These are phyloP conservation scores for Syncephalastrum racemosum DNA, from an alignment of 371 early-diverging fungal species.

Conservation along the genomic window DNA sequence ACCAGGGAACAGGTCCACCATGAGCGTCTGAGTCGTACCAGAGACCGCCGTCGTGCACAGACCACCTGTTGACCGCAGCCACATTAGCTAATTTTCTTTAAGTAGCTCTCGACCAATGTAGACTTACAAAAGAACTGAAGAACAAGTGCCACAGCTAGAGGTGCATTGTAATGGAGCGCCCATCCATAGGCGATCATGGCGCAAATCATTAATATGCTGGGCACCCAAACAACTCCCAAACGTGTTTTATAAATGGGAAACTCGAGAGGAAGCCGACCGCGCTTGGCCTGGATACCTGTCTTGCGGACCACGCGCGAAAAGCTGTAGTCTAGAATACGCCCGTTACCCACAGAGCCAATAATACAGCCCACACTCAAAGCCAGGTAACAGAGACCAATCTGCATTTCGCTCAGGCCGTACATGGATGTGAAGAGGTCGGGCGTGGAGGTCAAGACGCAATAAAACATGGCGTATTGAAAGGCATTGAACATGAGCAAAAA, in stretches of 20 bases:
- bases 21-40: constrained; percentile 22
- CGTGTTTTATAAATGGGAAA: constrained; percentile 22
- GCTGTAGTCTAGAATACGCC: constrained; percentile 11
- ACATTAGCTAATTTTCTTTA: background rate
- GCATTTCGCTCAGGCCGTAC: constrained; percentile 16
- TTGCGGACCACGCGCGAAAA: constrained; percentile 6
- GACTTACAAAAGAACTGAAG: constrained; percentile 20
- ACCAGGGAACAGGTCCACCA: constrained; percentile 37
- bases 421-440: constrained; percentile 11
- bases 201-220: constrained; percentile 7
- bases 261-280: constrained; percentile 10
- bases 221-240: constrained; percentile 10
- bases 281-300: background rate
- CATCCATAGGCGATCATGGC: constrained; percentile 21
- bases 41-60: constrained; percentile 1
- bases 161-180: constrained; percentile 7
- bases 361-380: constrained; percentile 12
- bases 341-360: constrained; percentile 10
- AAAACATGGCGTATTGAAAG: constrained; percentile 12
- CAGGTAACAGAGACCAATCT: constrained; percentile 23
- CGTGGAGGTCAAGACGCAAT: constrained; percentile 11
- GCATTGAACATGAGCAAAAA: constrained; percentile 10
- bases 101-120: background rate
- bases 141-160: constrained; percentile 15
- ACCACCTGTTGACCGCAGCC: background rate